These are phyloP conservation scores for Alternaria postmessia DNA, from an alignment of 2,329 filamentous ascomycete species.

Conservation along the genomic window DNA sequence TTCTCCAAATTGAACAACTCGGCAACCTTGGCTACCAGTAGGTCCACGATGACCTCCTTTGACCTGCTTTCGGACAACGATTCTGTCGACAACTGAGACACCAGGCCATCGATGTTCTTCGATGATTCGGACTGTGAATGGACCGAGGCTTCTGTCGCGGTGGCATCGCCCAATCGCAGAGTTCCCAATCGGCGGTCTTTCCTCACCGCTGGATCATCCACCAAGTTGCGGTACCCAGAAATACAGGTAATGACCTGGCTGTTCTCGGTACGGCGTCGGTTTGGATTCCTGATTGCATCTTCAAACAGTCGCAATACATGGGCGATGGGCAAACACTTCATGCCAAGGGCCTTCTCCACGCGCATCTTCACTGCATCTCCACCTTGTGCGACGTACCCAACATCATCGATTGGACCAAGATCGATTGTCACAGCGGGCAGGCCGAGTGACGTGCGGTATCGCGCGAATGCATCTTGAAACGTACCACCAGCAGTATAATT, in stretches of 20 bases:
- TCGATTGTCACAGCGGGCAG: constrained; percentile 57
- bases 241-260: constrained; percentile 5
- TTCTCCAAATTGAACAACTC: constrained; percentile 1
- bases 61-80: neutral
- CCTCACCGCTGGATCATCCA: neutral
- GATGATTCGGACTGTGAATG: neutral
- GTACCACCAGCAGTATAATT: constrained; percentile 59
- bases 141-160: neutral
- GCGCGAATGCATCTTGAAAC: constrained; percentile 37
- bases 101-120: neutral
- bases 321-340: constrained; percentile 3
- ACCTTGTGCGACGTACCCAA: constrained; percentile 45
- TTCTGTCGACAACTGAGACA: neutral
- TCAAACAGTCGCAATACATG: constrained; percentile 4
- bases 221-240: neutral
- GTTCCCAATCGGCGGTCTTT: constrained; percentile 3
- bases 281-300: constrained; percentile 5
- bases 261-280: neutral
- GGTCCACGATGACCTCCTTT: neutral
- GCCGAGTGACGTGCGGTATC: constrained; percentile 24
- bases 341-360: constrained; percentile 5
- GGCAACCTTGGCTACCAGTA: constrained; percentile 3
- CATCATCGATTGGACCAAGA: constrained; percentile 59
- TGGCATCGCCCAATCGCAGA: neutral
- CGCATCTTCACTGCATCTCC: constrained; percentile 1